These are phyloP conservation scores for Suhomyces chickasaworum DNA, from an alignment of 1,139 yeast genomes.

Conservation along the genomic window DNA sequence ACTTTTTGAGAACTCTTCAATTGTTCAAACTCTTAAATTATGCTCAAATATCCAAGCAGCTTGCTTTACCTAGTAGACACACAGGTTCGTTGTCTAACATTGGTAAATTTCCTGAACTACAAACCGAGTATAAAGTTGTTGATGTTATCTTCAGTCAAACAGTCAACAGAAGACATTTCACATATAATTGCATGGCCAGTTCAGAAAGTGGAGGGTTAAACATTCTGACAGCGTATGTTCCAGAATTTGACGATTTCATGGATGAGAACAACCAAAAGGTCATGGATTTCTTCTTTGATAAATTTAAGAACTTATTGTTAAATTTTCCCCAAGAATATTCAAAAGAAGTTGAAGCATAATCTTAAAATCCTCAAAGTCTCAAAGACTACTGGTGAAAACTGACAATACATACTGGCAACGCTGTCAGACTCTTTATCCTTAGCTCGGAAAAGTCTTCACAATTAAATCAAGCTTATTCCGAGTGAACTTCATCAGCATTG, in stretches of 20 bases:
- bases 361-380: background rate
- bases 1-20: background rate
- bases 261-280: background rate
- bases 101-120: constrained; percentile 17
- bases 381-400: background rate
- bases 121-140: background rate
- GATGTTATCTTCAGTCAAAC: constrained; percentile 2
- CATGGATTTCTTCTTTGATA: constrained; percentile 1
- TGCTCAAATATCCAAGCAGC: background rate
- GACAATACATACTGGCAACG: no score
- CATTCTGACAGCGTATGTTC: constrained; percentile 1
- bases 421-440: no score
- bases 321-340: background rate
- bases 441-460: no score
- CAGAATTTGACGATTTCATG: constrained; percentile 1
- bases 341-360: background rate
- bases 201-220: constrained; percentile 8
- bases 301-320: background rate
- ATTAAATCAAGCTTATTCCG: no score
- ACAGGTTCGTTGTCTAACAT: constrained; percentile 26
- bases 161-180: background rate
- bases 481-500: no score
- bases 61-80: constrained; percentile 13
- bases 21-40: background rate
- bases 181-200: background rate